These are phyloP conservation scores for Gelatoporia subvermispora DNA, from an alignment of 768 basidiomycete genomes.

Conservation along the genomic window DNA sequence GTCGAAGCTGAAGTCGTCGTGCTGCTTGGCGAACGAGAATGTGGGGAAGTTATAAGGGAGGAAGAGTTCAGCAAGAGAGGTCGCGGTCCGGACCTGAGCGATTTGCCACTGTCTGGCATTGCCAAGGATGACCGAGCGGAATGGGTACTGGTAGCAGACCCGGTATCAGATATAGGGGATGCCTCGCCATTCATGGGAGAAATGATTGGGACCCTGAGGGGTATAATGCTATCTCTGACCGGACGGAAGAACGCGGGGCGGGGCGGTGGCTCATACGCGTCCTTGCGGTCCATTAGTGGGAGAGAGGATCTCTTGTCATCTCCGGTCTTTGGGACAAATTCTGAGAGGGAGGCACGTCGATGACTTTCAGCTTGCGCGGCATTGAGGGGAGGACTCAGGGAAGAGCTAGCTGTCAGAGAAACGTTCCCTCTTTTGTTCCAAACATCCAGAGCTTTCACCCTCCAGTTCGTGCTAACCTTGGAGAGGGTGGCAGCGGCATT, in stretches of 20 bases:
- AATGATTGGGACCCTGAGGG: slow-evolving; percentile 4
- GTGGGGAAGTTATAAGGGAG: slow-evolving; percentile 18
- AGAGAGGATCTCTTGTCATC: slow-evolving; percentile 34
- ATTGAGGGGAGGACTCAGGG: not conserved
- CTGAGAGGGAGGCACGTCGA: not conserved
- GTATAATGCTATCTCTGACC: slow-evolving; percentile 50
- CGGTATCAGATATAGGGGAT: slow-evolving; percentile 21
- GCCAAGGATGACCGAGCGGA: slow-evolving; percentile 40
- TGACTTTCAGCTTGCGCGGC: not conserved
- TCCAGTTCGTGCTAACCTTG: slow-evolving; percentile 75
- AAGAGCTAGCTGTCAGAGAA: slow-evolving; percentile 8
- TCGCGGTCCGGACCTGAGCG: slow-evolving; percentile 42
- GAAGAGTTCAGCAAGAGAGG: slow-evolving; percentile 60
- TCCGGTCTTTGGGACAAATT: not conserved
- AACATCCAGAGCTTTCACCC: slow-evolving; percentile 51
- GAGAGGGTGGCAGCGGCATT: slow-evolving; percentile 66
- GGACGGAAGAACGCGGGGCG: slow-evolving; percentile 54
- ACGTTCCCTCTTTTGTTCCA: slow-evolving; percentile 21
- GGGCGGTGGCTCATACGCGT: slow-evolving; percentile 47
- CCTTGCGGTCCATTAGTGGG: slow-evolving; percentile 32
- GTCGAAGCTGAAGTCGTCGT: slow-evolving; percentile 12
- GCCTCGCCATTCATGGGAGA: slow-evolving; percentile 10
- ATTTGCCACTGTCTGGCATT: slow-evolving; percentile 22
- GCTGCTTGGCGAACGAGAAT: slow-evolving; percentile 15
- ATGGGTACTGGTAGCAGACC: slow-evolving; percentile 34